Base-by-base conservation (phyloP, 208 protist species). In the Acanthamoeba culbertsoni region DNA sequence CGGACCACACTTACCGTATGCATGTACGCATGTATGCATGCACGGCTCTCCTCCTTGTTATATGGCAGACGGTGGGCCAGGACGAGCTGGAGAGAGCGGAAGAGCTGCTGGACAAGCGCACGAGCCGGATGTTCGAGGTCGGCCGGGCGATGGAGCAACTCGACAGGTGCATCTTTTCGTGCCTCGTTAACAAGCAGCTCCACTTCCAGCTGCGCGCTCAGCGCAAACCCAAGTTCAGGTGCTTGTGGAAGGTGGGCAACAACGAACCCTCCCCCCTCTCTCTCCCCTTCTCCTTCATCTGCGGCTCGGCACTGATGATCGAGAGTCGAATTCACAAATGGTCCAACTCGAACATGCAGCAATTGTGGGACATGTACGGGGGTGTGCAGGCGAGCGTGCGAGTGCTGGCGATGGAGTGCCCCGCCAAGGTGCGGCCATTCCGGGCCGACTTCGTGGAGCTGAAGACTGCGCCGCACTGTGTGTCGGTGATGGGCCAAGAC, bases 161-260 rank as follows among this genome's bases (percentile, higher is more conserved):
- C 73, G 73, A 84, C 73, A 84, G 35, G 45, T 48, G 4, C 43
- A 84, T 84, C 45, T 84, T 84, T 33, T 84, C 73, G 7, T 84
- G 73, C 43, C 40, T 84, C 73, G 55, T 55, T 20, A 84, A 46
- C 43, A 84, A 84, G 73, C 40, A 55, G 73, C 73, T 84, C 0
- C 73, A 84, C 31, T 42, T 46, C 42, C 46, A 55, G 28, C 26
- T 57, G 4, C 73, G 43, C 40, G 73, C 42, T 5, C 73, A 20
- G 20, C 43, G 73, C 40, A n/a, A n/a, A n/a, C n/a, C n/a, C n/a
- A 46, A 84, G 73, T 84, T 57, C 43, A 84, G 55, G 45, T 84
- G 40, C 45, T 55, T 84, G 45, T 43, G 73, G 12, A 48, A 55
- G 73, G 73, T 84, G 12, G 0, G 73, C 10, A 6, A 45, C n/a